Conservation (phyloP, 257 asterid species). For the Solanum gracilifrons region DNA sequence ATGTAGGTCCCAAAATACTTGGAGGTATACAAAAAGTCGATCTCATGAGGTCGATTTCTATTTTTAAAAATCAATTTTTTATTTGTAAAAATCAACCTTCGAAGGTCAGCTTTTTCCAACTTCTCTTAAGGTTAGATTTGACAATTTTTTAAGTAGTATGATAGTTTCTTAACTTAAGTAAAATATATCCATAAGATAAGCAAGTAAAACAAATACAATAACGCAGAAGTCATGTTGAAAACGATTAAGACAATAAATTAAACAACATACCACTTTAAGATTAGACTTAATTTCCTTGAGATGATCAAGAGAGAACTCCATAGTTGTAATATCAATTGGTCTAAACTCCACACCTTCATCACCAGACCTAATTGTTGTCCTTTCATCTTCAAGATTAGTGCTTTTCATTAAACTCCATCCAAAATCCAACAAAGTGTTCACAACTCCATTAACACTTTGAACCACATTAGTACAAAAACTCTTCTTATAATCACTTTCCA, state of each 20-base stretch:
- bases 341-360: constrained; percentile 24
- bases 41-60: neutral
- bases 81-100: neutral
- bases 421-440: constrained; percentile 17
- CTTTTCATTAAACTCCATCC: constrained; percentile 29
- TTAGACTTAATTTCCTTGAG: constrained; percentile 23
- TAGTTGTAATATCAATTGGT: constrained; percentile 22
- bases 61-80: neutral
- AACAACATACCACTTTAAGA: constrained; percentile 5
- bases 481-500: neutral
- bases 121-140: neutral
- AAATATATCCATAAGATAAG: neutral
- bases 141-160: neutral
- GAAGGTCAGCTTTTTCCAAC: neutral
- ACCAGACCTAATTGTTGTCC: constrained; percentile 18
- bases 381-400: constrained; percentile 23
- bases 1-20: too few species aligned
- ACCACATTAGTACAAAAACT: neutral
- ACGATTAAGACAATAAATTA: neutral
- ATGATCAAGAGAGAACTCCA: constrained; percentile 12
- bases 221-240: rapidly evolving
- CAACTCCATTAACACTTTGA: constrained; percentile 2
- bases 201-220: neutral
- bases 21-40: neutral
- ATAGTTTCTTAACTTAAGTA: neutral